Percentiles rank a stretch among this genome's conserved stretches.
These are phyloP conservation scores for Microbotryomycetes sp. DNA, from an alignment of 1,284 basidiomycete species.

Conservation along the genomic window DNA sequence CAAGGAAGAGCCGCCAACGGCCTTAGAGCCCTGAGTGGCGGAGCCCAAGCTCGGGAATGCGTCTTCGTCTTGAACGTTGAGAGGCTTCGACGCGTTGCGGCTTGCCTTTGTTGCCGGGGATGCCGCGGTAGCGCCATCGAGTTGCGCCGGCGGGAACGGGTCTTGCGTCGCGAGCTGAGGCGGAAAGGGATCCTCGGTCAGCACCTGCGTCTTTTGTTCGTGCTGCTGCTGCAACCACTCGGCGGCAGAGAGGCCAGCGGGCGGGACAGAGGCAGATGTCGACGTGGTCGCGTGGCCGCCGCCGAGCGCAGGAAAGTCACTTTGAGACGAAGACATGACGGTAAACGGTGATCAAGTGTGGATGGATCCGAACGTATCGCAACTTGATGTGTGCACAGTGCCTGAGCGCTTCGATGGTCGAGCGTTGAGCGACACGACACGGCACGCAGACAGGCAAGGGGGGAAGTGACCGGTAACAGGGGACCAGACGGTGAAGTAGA, in stretches of 20 bases:
- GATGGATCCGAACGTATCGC: not conserved
- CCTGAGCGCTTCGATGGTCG: not conserved
- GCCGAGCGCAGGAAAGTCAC: not conserved
- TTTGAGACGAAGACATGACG: not conserved
- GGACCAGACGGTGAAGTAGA: slow-evolving; percentile 1
- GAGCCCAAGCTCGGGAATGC: slow-evolving; percentile 27
- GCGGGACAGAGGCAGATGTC: not conserved
- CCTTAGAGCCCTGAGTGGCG: not conserved
- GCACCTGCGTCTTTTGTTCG: slow-evolving; percentile 1
- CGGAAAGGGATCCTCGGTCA: not conserved
- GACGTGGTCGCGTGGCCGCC: not conserved
- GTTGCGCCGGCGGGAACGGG: slow-evolving; percentile 9
- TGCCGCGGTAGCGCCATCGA: not conserved
- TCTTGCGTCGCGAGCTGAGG: slow-evolving; percentile 3
- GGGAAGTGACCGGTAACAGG: not conserved
- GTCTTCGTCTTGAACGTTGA: slow-evolving; percentile 24
- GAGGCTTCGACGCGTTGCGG: not conserved
- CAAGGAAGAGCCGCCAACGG: not conserved
- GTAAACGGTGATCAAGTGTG: not conserved
- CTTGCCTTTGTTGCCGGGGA: not conserved
- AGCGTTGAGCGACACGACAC: not conserved
- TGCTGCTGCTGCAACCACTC: slow-evolving; percentile 25
- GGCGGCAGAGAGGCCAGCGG: slow-evolving; percentile 18
- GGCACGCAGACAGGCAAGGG: not conserved
- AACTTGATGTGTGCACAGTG: not conserved